Percentiles rank a stretch among this genome's conserved stretches.
phyloP scores from a whole-genome alignment of 192 early-diverging fungal genomes.

The Entomortierella beljakovae region DNA sequence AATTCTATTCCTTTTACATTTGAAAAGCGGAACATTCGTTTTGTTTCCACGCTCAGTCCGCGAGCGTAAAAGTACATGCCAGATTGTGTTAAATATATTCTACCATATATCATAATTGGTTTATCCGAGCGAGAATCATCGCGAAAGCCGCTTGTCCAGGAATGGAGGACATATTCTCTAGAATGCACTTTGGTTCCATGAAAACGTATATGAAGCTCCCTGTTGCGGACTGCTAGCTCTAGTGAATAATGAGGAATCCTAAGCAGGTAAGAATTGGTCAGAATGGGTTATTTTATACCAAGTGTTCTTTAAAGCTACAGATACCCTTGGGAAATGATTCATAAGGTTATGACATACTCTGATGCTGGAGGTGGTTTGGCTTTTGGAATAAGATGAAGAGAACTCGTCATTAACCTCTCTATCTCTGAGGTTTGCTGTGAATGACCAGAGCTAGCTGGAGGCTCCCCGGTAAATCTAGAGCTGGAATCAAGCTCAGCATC shows the following conservation, averaged over 20 bases:
- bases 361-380: slow-evolving; percentile 13
- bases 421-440: slow-evolving; percentile 42
- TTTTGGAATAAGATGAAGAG: slow-evolving; percentile 45
- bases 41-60: slow-evolving; percentile 39
- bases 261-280: no score
- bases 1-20: slow-evolving; percentile 44
- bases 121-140: slow-evolving; percentile 40
- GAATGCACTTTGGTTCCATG: slow-evolving; percentile 53
- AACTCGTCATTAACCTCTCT: slow-evolving; percentile 45
- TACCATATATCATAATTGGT: slow-evolving; percentile 46
- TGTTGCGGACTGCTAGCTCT: slow-evolving; percentile 47
- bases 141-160: slow-evolving; percentile 51
- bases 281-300: no score
- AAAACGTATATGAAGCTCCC: slow-evolving; percentile 45
- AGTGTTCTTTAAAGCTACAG: no score
- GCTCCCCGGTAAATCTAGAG: slow-evolving; percentile 8
- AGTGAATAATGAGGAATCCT: slow-evolving; percentile 50
- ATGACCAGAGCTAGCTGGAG: slow-evolving; percentile 10
- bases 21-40: slow-evolving; percentile 52
- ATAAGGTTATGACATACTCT: slow-evolving; percentile 26
- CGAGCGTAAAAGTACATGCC: slow-evolving; percentile 55
- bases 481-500: slow-evolving; percentile 4
- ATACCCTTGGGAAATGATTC: no score
- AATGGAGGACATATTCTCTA: slow-evolving; percentile 49
- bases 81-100: slow-evolving; percentile 45